Conservation (phyloP, 257 asterid species). For the Anisodus tanguticus region DNA sequence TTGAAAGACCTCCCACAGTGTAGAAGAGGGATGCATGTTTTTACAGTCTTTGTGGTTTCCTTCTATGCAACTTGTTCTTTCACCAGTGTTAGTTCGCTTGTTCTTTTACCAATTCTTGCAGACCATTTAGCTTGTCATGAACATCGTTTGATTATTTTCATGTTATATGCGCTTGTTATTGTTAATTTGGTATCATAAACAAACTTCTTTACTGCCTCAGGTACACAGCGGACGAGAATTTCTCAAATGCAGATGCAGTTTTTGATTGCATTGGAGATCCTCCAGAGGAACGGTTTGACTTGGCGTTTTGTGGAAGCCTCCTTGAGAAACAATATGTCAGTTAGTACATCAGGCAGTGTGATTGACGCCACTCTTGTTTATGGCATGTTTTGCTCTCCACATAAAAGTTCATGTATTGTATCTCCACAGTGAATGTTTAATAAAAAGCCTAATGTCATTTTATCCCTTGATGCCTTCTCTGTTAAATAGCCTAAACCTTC, state of each 20-base stretch:
- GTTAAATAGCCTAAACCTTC: not conserved
- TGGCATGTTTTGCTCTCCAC: not conserved
- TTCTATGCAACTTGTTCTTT: not conserved
- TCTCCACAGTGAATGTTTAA: not conserved
- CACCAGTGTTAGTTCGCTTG: not conserved
- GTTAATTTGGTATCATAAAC: too few relatives aligned
- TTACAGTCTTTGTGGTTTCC: not conserved
- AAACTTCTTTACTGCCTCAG: conserved; percentile 39
- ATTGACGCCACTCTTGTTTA: not conserved
- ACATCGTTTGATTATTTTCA: not conserved
- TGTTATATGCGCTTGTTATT: not conserved
- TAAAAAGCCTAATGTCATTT: not conserved
- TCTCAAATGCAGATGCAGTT: conserved; percentile 89
- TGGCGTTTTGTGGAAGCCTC: conserved; percentile 83
- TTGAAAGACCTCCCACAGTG: not conserved
- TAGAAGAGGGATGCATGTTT: not conserved
- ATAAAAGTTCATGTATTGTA: conserved; percentile 16
- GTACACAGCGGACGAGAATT: conserved; percentile 90
- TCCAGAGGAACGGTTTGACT: conserved; percentile 87
- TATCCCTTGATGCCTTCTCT: not conserved
- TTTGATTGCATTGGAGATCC: conserved; percentile 97
- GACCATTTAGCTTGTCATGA: not conserved
- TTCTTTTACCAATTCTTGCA: not conserved
- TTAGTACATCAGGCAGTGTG: conserved; percentile 32
- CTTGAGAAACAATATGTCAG: conserved; percentile 73